Evolutionary conservation across 768 basidiomycete species (phyloP).

Genomic region (Termitomyces sp.): DNA sequence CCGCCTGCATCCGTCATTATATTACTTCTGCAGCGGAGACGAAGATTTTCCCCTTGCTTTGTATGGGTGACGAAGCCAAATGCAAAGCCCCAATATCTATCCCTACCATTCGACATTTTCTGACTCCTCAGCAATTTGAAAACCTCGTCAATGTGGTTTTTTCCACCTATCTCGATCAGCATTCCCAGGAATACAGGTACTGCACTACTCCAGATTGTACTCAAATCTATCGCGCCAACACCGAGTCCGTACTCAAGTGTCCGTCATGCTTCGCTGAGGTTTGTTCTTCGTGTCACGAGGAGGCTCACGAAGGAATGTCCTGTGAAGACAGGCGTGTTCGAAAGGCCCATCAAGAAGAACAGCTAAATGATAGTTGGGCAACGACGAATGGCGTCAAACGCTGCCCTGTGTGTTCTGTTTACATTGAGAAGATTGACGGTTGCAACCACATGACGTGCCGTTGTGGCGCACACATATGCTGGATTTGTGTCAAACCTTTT

Average conservation of each 20-base stretch:
- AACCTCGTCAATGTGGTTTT: slow-evolving; percentile 54
- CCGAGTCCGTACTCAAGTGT: slow-evolving; percentile 32
- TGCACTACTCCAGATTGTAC: slow-evolving; percentile 73
- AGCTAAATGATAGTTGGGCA: slow-evolving; percentile 36
- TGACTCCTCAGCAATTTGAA: slow-evolving; percentile 45
- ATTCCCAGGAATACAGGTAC: slow-evolving; percentile 52
- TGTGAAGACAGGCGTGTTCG: slow-evolving; percentile 35
- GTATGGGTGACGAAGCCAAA: slow-evolving; percentile 53
- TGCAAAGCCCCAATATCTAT: slow-evolving; percentile 55
- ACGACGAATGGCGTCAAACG: slow-evolving; percentile 31
- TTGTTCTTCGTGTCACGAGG: slow-evolving; percentile 44
- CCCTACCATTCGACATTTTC: slow-evolving; percentile 42
- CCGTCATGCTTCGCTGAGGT: slow-evolving; percentile 47
- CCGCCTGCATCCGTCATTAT: slow-evolving; percentile 43
- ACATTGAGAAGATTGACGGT: slow-evolving; percentile 45
- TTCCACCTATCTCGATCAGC: slow-evolving; percentile 45
- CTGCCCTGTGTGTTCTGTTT: slow-evolving; percentile 41
- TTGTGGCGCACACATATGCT: slow-evolving; percentile 51
- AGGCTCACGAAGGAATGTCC: slow-evolving; percentile 46
- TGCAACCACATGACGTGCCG: slow-evolving; percentile 53
- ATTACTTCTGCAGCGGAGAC: slow-evolving; percentile 35
- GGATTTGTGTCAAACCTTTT: slow-evolving; percentile 47
- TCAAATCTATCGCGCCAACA: slow-evolving; percentile 50
- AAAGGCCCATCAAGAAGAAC: slow-evolving; percentile 36
- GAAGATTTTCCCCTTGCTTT: slow-evolving; percentile 54